Evolutionary conservation across 306 rosid species (phyloP).

Genomic region (Lathyrus tuberosus): DNA sequence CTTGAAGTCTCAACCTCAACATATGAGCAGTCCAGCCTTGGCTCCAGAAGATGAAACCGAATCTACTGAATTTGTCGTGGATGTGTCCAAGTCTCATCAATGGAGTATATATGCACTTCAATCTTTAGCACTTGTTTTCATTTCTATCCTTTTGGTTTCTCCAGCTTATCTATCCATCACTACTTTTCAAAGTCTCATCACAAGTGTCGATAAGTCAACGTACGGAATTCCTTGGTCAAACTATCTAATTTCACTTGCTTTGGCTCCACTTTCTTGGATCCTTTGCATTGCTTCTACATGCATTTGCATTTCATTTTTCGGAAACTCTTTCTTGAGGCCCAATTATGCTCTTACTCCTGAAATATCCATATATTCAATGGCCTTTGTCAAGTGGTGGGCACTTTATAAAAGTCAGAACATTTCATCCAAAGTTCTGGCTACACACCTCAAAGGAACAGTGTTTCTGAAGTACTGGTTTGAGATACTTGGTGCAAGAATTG

Average conservation of each 20-base stretch:
- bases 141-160: slow-evolving; percentile 56
- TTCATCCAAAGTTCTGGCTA: slow-evolving; percentile 78
- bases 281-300: slow-evolving; percentile 79
- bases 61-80: slow-evolving; percentile 51
- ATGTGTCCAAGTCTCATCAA: slow-evolving; percentile 54
- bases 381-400: slow-evolving; percentile 97
- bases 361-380: slow-evolving; percentile 70
- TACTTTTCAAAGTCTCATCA: slow-evolving; percentile 51
- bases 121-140: slow-evolving; percentile 59
- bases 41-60: slow-evolving; percentile 51
- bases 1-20: slow-evolving; percentile 61
- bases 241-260: slow-evolving; percentile 52
- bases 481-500: slow-evolving; percentile 91
- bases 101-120: slow-evolving; percentile 59
- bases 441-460: slow-evolving; percentile 83
- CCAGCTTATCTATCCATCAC: slow-evolving; percentile 75
- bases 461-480: slow-evolving; percentile 84
- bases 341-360: slow-evolving; percentile 77
- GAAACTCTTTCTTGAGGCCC: slow-evolving; percentile 86
- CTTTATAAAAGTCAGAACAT: slow-evolving; percentile 76
- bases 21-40: slow-evolving; percentile 39
- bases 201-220: slow-evolving; percentile 33
- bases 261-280: slow-evolving; percentile 93
- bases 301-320: slow-evolving; percentile 68
- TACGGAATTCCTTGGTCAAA: slow-evolving; percentile 48